Percentiles rank a stretch among this genome's conserved stretches.
phyloP scores from a whole-genome alignment of 2,329 filamentous ascomycete genomes.

The Ceratocystis colombiana region DNA sequence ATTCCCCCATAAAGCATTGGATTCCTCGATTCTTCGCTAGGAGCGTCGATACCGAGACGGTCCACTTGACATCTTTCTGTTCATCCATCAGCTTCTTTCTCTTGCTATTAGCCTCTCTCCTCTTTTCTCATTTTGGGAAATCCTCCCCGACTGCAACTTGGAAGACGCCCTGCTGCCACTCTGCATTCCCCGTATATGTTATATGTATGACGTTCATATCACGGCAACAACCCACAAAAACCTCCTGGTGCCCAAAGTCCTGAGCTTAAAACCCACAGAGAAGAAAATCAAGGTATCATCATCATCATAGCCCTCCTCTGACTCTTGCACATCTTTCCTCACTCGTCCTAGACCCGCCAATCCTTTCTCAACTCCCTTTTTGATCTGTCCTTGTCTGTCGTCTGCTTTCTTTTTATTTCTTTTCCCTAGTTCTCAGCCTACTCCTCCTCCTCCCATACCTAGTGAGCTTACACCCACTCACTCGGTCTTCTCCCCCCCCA shows the following conservation, averaged over 20 bases:
- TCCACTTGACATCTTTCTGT: not conserved
- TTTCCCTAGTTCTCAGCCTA: constrained; percentile 11
- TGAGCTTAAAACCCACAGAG: constrained; percentile 2
- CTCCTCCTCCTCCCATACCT: not conserved
- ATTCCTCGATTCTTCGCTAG: constrained; percentile 1
- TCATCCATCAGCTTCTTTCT: constrained; percentile 6
- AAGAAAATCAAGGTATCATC: constrained; percentile 9
- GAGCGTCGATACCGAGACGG: not conserved
- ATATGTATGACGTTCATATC: constrained; percentile 11
- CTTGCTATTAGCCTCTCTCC: constrained; percentile 1
- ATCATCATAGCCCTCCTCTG: not conserved
- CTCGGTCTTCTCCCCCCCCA: constrained; percentile 3
- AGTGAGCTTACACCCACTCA: not conserved
- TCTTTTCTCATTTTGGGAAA: constrained; percentile 15
- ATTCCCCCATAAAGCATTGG: not conserved
- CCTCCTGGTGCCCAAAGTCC: not conserved
- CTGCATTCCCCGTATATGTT: not conserved
- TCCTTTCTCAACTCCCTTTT: constrained; percentile 12
- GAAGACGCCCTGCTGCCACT: constrained; percentile 2
- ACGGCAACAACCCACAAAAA: not conserved
- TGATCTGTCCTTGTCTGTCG: not conserved
- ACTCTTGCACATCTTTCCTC: constrained; percentile 12
- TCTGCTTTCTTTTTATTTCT: not conserved
- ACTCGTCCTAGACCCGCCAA: not conserved
- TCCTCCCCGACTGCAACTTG: constrained; percentile 7